Conservation (phyloP, 2,329 filamentous ascomycete genomes). For the Clarireedia homoeocarpa region DNA sequence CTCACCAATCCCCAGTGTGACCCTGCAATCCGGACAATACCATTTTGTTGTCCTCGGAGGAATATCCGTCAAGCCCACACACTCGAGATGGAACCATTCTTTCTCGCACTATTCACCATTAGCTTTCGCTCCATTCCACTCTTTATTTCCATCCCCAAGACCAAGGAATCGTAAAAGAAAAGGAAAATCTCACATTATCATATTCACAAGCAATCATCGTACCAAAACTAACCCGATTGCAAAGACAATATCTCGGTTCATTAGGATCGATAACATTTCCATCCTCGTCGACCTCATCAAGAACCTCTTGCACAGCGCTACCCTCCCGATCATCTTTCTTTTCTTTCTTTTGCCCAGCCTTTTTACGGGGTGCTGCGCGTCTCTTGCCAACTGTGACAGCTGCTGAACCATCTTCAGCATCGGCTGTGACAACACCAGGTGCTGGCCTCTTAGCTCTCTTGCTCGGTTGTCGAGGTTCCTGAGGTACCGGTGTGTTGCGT, state of each 20-base stretch:
- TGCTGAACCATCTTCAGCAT: conserved; percentile 36
- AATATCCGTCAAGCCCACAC: conserved; percentile 60
- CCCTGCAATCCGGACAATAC: conserved; percentile 74
- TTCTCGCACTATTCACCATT: conserved; percentile 54
- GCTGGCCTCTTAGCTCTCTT: conserved; percentile 62
- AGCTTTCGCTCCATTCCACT: conserved; percentile 3
- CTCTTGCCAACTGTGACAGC: conserved; percentile 62
- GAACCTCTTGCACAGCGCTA: conserved; percentile 38
- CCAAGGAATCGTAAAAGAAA: conserved; percentile 8
- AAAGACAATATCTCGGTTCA: conserved; percentile 70
- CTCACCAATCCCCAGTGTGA: conserved; percentile 53
- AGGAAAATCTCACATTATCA: conserved; percentile 49
- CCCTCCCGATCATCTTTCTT: conserved; percentile 34
- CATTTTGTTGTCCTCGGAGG: conserved; percentile 70
- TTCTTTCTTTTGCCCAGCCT: conserved; percentile 40
- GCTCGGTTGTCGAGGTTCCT: conserved; percentile 37
- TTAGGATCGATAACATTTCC: conserved; percentile 65
- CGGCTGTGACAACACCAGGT: conserved; percentile 56
- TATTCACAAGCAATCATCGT: conserved; percentile 82
- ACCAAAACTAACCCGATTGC: conserved; percentile 72
- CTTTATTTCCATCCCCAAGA: neutral
- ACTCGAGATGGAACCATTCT: conserved; percentile 81
- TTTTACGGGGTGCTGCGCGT: conserved; percentile 62
- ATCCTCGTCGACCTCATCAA: conserved; percentile 58
- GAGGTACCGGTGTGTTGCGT: conserved; percentile 33